Conservation (phyloP, 2,329 filamentous ascomycete genomes). For the Hysterium pulicare region DNA sequence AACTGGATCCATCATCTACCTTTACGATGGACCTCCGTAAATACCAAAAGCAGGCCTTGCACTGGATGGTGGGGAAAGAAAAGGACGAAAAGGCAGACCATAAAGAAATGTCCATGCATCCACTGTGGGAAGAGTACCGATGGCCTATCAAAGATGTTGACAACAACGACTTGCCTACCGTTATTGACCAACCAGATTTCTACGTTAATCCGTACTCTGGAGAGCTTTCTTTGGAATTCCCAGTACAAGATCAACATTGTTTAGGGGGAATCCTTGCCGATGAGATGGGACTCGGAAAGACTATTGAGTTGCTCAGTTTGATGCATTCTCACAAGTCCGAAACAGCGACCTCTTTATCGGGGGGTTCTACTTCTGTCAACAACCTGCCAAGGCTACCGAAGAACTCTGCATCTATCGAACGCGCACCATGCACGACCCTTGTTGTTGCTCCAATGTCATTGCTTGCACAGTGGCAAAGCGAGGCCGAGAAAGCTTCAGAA, state of each 20-base stretch:
- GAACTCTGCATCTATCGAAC: conserved; percentile 55
- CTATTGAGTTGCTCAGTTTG: conserved; percentile 95
- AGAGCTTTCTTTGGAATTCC: conserved; percentile 87
- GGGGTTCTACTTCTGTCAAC: conserved; percentile 48
- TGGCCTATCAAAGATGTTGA: conserved; percentile 90
- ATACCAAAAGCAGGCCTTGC: conserved; percentile 90
- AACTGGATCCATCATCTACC: conserved; percentile 75
- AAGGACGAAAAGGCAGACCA: conserved; percentile 67
- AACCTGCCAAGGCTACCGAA: conserved; percentile 61
- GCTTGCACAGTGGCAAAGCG: conserved; percentile 94
- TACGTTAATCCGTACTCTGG: conserved; percentile 98
- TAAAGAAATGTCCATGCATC: conserved; percentile 84
- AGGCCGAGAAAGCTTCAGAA: conserved; percentile 85
- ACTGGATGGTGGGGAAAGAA: conserved; percentile 97
- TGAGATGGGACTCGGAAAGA: conserved; percentile 97
- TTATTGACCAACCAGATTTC: conserved; percentile 69
- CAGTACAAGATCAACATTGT: conserved; percentile 90
- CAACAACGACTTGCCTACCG: conserved; percentile 66
- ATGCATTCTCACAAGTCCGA: conserved; percentile 78
- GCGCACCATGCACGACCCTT: conserved; percentile 83
- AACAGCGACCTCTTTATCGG: conserved; percentile 28
- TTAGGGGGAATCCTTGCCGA: conserved; percentile 90
- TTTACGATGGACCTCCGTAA: conserved; percentile 82
- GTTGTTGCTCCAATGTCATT: conserved; percentile 97
- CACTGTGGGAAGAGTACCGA: conserved; percentile 90